These are phyloP conservation scores for Penicillium sumatraense DNA, from an alignment of 2,329 filamentous ascomycete species.

Conservation along the genomic window DNA sequence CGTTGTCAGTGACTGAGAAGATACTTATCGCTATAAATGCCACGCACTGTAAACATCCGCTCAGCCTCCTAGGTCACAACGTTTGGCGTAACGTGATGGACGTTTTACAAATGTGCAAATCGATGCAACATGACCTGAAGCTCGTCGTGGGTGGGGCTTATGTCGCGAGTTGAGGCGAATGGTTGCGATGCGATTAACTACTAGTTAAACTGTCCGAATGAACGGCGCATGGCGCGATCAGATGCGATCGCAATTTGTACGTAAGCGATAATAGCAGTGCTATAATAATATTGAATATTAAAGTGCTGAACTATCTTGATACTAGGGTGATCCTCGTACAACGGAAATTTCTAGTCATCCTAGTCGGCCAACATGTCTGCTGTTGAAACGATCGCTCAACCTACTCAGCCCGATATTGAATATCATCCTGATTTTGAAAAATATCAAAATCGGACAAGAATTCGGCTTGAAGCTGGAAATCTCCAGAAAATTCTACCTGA, in stretches of 20 bases:
- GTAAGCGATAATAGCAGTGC: background rate
- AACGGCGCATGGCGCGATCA: slow-evolving; percentile 9
- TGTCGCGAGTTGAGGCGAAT: slow-evolving; percentile 11
- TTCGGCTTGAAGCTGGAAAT: slow-evolving; percentile 21
- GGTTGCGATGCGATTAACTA: background rate
- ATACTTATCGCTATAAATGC: background rate
- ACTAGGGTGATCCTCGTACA: background rate
- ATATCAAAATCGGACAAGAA: slow-evolving; percentile 24
- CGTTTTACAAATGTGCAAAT: background rate
- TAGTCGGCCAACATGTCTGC: slow-evolving; percentile 16
- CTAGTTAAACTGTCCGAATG: background rate
- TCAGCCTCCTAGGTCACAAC: background rate
- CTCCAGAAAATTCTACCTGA: slow-evolving; percentile 36
- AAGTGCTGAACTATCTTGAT: background rate
- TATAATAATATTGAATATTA: background rate
- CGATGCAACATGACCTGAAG: background rate
- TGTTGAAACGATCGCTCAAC: slow-evolving; percentile 17
- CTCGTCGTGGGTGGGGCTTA: slow-evolving; percentile 11
- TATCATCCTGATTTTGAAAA: slow-evolving; percentile 28
- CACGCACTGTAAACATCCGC: background rate
- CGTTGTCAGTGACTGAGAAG: background rate
- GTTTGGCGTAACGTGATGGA: background rate
- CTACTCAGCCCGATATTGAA: slow-evolving; percentile 27
- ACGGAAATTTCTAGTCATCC: background rate
- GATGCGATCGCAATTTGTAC: background rate